Conservation (phyloP, 2,329 filamentous ascomycete species). For the Pseudogymnoascus destructans region DNA sequence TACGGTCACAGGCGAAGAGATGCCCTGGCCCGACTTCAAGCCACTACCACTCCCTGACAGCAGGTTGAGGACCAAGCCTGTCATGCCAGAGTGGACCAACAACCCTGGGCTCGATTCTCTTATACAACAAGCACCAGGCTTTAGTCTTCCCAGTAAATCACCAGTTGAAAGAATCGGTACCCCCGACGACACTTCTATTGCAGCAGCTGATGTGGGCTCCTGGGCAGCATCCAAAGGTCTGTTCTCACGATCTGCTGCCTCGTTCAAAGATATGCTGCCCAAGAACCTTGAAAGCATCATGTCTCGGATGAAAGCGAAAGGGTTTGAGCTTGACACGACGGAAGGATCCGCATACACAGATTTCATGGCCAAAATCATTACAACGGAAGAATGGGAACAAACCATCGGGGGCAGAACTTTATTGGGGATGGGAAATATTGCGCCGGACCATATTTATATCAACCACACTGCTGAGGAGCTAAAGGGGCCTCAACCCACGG, state of each 20-base stretch:
- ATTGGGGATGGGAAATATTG: constrained; percentile 26
- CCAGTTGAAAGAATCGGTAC: neutral
- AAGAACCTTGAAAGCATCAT: constrained; percentile 25
- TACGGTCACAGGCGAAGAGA: constrained; percentile 1
- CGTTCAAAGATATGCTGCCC: constrained; percentile 25
- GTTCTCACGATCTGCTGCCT: constrained; percentile 1
- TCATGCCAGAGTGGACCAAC: constrained; percentile 8
- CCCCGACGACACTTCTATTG: neutral
- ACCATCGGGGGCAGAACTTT: constrained; percentile 24
- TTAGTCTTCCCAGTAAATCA: neutral
- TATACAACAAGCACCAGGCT: neutral
- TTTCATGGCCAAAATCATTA: constrained; percentile 28
- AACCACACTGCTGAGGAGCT: constrained; percentile 21
- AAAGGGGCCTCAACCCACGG: constrained; percentile 15
- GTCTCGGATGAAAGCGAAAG: constrained; percentile 18
- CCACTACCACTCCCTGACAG: neutral
- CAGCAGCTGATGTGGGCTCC: neutral
- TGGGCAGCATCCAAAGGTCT: neutral
- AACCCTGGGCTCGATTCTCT: constrained; percentile 8
- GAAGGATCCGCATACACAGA: constrained; percentile 13
- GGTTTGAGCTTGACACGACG: constrained; percentile 9
- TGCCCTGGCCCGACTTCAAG: constrained; percentile 7
- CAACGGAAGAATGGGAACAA: constrained; percentile 36
- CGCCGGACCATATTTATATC: constrained; percentile 30
- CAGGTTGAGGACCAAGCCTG: neutral